Conservation (phyloP, 371 early-diverging fungal genomes). For the Coemansia sp. region DNA sequence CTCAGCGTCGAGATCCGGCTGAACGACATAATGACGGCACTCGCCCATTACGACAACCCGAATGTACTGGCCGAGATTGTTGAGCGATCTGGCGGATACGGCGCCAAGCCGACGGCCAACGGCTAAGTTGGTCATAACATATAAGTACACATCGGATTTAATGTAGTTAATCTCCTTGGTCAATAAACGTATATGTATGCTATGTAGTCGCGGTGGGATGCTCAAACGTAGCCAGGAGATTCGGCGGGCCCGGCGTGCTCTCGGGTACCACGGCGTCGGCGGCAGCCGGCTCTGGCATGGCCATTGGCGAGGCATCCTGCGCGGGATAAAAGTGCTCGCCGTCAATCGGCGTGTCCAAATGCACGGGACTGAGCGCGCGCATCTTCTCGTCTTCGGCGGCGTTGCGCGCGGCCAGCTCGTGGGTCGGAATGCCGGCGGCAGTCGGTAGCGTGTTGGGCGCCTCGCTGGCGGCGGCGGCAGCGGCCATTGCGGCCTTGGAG, state of each 20-base stretch:
- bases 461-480: constrained; percentile 14
- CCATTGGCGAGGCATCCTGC: not conserved
- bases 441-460: constrained; percentile 31
- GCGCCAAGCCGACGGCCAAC: not conserved
- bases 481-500: constrained; percentile 21
- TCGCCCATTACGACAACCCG: not conserved
- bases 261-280: not conserved
- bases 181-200: not conserved
- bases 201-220: not conserved
- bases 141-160: too few relatives aligned
- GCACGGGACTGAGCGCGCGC: constrained; percentile 3
- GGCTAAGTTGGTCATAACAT: not conserved
- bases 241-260: not conserved
- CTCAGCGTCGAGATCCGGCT: constrained; percentile 91
- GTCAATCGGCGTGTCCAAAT: not conserved
- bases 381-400: constrained; percentile 19
- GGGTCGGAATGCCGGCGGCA: constrained; percentile 30
- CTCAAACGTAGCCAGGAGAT: not conserved
- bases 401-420: constrained; percentile 28
- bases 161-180: too few relatives aligned
- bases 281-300: not conserved
- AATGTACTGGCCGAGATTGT: not conserved
- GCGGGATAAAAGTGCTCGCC: not conserved
- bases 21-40: constrained; percentile 63
- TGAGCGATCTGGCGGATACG: constrained; percentile 6